Evolutionary conservation across 192 early-diverging fungal genomes (phyloP), one percentile per base, ranked within the genome.

Genomic region (Radiomyces spectabilis): DNA sequence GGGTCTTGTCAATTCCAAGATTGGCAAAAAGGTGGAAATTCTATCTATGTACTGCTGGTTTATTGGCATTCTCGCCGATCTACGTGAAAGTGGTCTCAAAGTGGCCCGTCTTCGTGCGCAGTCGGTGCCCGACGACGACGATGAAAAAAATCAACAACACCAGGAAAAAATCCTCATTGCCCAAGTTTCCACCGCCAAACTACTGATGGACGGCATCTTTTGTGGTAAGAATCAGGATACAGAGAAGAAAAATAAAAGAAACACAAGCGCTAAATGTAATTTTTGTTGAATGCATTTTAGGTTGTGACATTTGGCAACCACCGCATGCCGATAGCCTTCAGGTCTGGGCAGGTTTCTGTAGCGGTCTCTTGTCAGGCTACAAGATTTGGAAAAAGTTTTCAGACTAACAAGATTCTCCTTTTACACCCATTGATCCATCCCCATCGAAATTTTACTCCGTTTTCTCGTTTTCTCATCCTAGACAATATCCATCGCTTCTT

Each of bases 41-140:
- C 63, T 79, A 41, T 80, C 85, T 22, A 81, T 82, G 51, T 69
- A 77, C 41, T 65, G 80, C 24, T 92, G 89, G 89, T 85, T 81
- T 66, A 34, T 79, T 5, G 73, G 67, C 24, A 89, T 90, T 32
- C 72, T 77, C 41, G 63, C 88, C 49, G 89, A 92, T 63, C 34
- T 85, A 0, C 59, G 82, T 25, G 74, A 81, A 47, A 69, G n/a
- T n/a, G n/a, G n/a, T n/a, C n/a, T n/a, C n/a, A n/a, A n/a, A n/a
- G n/a, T n/a, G n/a, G n/a, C n/a, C n/a, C n/a, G n/a, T n/a, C n/a
- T n/a, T n/a, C n/a, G n/a, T n/a, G n/a, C n/a, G n/a, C 67, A 32
- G n/a, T 79, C 15, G 66, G 63, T 25, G 68, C 59, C 12, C 59
- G 8, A 51, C 37, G 47, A 49, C 58, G 33, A 53, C 66, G 27